Evolutionary conservation across 2,329 filamentous ascomycete genomes (phyloP), one percentile per base, ranked within the genome.

Genomic region (Aureobasidium lini): DNA sequence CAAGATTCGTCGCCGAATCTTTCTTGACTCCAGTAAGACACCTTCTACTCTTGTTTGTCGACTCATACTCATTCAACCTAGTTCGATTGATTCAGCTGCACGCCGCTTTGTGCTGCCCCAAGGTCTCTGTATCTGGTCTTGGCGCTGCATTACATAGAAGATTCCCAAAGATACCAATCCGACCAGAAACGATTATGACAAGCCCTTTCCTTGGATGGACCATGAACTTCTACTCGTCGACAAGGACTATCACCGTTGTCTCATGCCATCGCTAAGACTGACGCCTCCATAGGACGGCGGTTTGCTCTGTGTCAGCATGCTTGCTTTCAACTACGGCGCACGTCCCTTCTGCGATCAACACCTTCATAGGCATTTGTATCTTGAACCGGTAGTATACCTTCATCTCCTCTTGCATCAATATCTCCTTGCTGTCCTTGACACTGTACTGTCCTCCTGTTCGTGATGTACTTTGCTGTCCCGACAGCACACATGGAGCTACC

Each of bases 1-100:
- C 94, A 73, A 87, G 94, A 80, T 99, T 97, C 72, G 93, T 99
- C 54, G 94, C 94, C 49, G 94, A 99, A 77, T 96, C 94, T 61
- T 99, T 99, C 82, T 78, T 99, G 75, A 96, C 93, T 71, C 94
- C 93, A 32, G 54, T 57, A 48, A 57, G 54, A 57, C 43, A 18
- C 18, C 31, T 23, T 15, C 16, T n/a, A 11, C 13, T 39, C 28
- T 34, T 32, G 32, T 57, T 32, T 48, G 54, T 7, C 15, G 15
- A 1, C n/a, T 8, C 11, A 16, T 39, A 13, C 54, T 57, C 34
- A 57, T 36, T 16, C 37, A 15, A 1, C 29, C 13, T 34, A 63
- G 63, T 64, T 64, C 60, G 60, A 62, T 36, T 64, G 53, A 61
- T 44, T 13, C 47, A 46, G 48, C 36, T 58, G 36, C 53, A 48